Conservation (phyloP, 495 filamentous ascomycete species). For the Talaromyces liani region DNA sequence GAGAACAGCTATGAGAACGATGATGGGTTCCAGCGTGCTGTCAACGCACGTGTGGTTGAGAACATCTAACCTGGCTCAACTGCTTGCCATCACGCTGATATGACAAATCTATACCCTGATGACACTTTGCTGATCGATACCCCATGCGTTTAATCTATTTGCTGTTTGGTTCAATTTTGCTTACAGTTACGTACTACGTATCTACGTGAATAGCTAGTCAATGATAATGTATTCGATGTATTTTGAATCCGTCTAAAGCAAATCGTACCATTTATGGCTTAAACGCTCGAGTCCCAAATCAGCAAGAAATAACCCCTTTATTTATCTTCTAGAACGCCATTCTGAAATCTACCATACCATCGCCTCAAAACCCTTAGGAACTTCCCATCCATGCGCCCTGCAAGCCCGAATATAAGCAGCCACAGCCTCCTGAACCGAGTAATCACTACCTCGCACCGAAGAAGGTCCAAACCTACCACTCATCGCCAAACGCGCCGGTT, state of each 20-base stretch:
- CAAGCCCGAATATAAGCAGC: constrained; percentile 67
- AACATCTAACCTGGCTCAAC: constrained; percentile 52
- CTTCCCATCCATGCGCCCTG: constrained; percentile 49
- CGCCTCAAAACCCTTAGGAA: constrained; percentile 22
- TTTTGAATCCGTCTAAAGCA: not conserved
- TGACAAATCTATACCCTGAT: not conserved
- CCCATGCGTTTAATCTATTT: not conserved
- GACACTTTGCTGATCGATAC: constrained; percentile 1
- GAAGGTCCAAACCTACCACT: not conserved
- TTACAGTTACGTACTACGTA: not conserved
- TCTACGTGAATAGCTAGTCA: not conserved
- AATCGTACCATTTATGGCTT: not conserved
- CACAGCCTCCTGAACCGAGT: constrained; percentile 62
- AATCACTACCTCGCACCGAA: constrained; percentile 33
- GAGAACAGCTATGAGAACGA: constrained; percentile 26
- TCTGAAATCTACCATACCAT: constrained; percentile 14
- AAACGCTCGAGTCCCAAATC: not conserved
- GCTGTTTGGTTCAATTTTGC: not conserved
- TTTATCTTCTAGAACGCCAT: not conserved
- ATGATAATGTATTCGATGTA: not conserved
- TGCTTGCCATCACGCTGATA: not conserved
- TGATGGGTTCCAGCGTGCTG: constrained; percentile 69
- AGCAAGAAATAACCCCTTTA: not conserved
- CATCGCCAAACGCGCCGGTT: constrained; percentile 59
- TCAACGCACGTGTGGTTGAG: constrained; percentile 81